phyloP scores from a whole-genome alignment of 768 basidiomycete species.

The Xerocomus brunneocitrinus region DNA sequence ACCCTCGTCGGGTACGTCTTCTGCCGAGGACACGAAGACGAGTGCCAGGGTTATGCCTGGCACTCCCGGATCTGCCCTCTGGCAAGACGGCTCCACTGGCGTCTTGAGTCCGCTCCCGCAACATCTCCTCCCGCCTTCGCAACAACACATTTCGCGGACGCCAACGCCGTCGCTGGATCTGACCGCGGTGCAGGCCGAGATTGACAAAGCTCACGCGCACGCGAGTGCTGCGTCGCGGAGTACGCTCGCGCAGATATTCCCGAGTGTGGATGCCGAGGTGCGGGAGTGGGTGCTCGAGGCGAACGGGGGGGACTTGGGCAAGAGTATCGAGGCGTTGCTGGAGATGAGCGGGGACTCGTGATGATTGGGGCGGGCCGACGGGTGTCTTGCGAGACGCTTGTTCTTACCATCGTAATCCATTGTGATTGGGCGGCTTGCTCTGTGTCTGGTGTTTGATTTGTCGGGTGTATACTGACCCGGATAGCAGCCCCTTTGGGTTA shows the following conservation, averaged over 20 bases:
- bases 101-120: constrained; percentile 23
- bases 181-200: constrained; percentile 66
- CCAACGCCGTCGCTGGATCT: constrained; percentile 69
- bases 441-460: neutral
- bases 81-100: constrained; percentile 31
- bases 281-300: constrained; percentile 88
- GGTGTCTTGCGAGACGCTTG: neutral
- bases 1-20: constrained; percentile 15
- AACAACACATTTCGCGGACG: constrained; percentile 60
- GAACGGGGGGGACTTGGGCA: constrained; percentile 81
- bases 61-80: constrained; percentile 36
- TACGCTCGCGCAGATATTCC: constrained; percentile 88
- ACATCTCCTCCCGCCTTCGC: constrained; percentile 36
- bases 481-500: neutral
- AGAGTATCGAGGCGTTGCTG: constrained; percentile 81
- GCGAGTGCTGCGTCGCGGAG: constrained; percentile 67
- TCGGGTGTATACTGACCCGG: neutral
- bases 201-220: constrained; percentile 71
- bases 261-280: constrained; percentile 73
- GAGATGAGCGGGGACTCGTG: constrained; percentile 54
- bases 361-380: neutral
- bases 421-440: neutral
- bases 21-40: constrained; percentile 39
- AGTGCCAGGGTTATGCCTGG: constrained; percentile 32
- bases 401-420: neutral